Base-by-base conservation (phyloP, 441 rosid species). In the Pelargonium cotyledonis region DNA sequence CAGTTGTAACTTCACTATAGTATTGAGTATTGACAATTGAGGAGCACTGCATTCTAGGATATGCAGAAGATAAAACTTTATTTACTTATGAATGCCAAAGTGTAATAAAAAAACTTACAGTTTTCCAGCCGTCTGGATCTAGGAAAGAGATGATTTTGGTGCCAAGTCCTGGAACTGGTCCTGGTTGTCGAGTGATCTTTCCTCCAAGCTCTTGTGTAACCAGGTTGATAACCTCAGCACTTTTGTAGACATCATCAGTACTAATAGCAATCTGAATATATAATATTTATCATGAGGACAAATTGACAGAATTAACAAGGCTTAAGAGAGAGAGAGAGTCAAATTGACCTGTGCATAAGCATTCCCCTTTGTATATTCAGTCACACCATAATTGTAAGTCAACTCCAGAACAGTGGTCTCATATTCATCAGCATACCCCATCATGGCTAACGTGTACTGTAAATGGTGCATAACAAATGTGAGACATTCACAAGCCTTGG, bases 321-420 rank as follows among this genome's bases (percentile, higher is more conserved):
- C 31, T 26, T 26, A 2, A 26, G 31, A 26, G 31, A 26, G 21
- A n/a, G n/a, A n/a, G n/a, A n/a, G n/a, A n/a, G n/a, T n/a, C n/a
- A n/a, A n/a, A n/a, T n/a, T n/a, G n/a, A 89, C 99, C 89, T 92
- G 98, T 31, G 88, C 99, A 77, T 95, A 95, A 18, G 97, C 99
- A 75, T 89, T 82, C 46, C 98, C 99, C 81, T 92, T 95, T 67
- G 95, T 85, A 80, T 95, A 95, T 77, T 92, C 98, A 58, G 90
- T 85, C 76, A 92, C 98, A 8, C 76, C 97, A 79, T 90, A 85
- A 70, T 90, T 90, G 70, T 86, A 90, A 55, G 96, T 89, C 81
- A 95, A 77, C 79, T 95, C 97, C 76, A 95, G 78, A 68, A 92
- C 95, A 66, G 85, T 84, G 0, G 99, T 82, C 86, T 88, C 78